These are phyloP conservation scores for Mayamaea pseudoterrestris DNA, from an alignment of 108 stramenopile genomes.

Conservation along the genomic window DNA sequence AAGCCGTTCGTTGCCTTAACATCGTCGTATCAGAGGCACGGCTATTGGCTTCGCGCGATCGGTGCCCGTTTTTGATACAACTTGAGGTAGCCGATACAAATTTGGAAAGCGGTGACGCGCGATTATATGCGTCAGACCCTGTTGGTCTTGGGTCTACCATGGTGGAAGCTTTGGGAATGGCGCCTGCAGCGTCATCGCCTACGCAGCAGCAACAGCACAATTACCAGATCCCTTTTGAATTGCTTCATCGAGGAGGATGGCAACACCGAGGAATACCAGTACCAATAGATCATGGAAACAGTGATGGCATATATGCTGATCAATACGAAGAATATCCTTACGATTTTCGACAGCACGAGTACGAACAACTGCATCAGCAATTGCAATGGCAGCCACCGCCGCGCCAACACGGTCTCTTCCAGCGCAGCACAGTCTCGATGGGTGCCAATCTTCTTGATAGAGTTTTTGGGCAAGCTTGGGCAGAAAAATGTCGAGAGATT, in stretches of 20 bases:
- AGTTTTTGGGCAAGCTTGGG: conserved; percentile 71
- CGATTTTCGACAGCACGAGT: conserved; percentile 44
- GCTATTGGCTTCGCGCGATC: conserved; percentile 57
- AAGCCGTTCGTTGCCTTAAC: conserved; percentile 63
- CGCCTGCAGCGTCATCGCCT: neutral
- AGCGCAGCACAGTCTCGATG: neutral
- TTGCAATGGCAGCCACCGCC: conserved; percentile 17
- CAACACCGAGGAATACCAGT: conserved; percentile 9
- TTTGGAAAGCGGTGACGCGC: conserved; percentile 66
- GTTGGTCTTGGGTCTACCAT: conserved; percentile 47
- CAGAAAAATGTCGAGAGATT: conserved; percentile 51
- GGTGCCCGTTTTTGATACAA: conserved; percentile 73
- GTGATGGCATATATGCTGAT: conserved; percentile 7
- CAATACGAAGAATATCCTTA: conserved; percentile 32
- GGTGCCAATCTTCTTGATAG: conserved; percentile 41
- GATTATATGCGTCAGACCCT: conserved; percentile 59
- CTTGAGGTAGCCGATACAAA: conserved; percentile 73
- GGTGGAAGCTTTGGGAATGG: conserved; percentile 45
- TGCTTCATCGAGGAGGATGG: conserved; percentile 19
- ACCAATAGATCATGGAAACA: conserved; percentile 3
- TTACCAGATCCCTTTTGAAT: conserved; percentile 24
- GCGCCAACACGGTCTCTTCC: neutral
- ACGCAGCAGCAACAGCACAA: neutral
- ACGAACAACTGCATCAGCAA: conserved; percentile 50
- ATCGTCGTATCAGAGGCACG: conserved; percentile 54